Evolutionary conservation across 1,139 yeast genomes (phyloP).

Genomic region (Candida labiduridarum): DNA sequence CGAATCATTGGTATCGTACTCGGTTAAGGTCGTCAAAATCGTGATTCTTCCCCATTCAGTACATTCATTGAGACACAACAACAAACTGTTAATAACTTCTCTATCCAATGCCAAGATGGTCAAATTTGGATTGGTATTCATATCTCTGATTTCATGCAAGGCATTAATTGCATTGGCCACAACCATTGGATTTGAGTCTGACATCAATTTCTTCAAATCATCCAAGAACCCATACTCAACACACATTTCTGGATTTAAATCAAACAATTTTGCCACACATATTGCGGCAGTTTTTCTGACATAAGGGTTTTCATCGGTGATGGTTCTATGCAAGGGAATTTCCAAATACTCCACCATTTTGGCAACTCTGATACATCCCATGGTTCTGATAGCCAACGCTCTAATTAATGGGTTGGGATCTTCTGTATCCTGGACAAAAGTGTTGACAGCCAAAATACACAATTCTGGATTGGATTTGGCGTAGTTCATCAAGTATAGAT

Average conservation of each 20-base stretch:
- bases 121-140: conserved; percentile 53
- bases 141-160: conserved; percentile 76
- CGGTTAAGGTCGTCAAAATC: conserved; percentile 78
- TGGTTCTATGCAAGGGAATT: conserved; percentile 80
- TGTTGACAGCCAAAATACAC: conserved; percentile 93
- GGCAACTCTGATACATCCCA: conserved; percentile 97
- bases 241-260: conserved; percentile 78
- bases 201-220: conserved; percentile 66
- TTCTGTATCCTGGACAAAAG: conserved; percentile 94
- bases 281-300: conserved; percentile 98
- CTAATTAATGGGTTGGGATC: conserved; percentile 96
- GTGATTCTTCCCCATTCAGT: conserved; percentile 99
- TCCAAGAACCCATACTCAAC: conserved; percentile 85
- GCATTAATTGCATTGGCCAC: conserved; percentile 92
- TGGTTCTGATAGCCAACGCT: conserved; percentile 95
- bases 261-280: conserved; percentile 94
- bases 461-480: conserved; percentile 96
- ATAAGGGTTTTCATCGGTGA: conserved; percentile 92
- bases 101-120: conserved; percentile 42
- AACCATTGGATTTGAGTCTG: conserved; percentile 95
- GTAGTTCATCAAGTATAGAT: conserved; percentile 92
- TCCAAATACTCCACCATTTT: conserved; percentile 95
- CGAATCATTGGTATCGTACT: conserved; percentile 55
- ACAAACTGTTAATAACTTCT: conserved; percentile 60
- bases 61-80: conserved; percentile 90